These are phyloP conservation scores for Beta macrorhiza DNA, from an alignment of 179 eudicot genomes.

Conservation along the genomic window DNA sequence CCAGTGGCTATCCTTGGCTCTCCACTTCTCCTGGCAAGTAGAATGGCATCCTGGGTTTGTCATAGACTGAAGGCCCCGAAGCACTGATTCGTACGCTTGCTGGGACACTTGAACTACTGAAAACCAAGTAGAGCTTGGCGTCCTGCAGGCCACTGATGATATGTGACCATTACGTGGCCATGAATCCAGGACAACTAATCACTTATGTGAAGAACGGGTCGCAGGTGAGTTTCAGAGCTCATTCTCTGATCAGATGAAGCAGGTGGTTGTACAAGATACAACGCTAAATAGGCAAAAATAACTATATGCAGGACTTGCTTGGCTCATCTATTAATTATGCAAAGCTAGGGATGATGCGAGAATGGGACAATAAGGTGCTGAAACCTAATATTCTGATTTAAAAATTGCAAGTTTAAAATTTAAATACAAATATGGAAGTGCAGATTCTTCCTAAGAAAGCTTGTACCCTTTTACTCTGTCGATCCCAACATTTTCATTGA, in stretches of 20 bases:
- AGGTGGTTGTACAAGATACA: background rate
- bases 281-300: background rate
- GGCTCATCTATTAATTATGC: background rate
- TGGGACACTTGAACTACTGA: background rate
- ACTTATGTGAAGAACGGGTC: background rate
- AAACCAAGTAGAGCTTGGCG: background rate
- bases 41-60: background rate
- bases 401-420: background rate
- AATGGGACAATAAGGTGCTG: background rate
- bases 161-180: background rate
- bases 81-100: background rate
- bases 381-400: background rate
- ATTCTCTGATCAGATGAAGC: background rate
- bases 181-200: background rate
- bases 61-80: background rate
- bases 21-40: background rate
- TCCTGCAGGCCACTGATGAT: background rate
- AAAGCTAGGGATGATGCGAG: background rate
- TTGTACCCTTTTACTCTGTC: background rate
- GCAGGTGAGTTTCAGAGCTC: background rate
- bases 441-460: background rate
- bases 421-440: background rate
- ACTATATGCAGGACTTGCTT: too few relatives aligned
- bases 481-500: background rate
- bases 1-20: background rate